Evolutionary conservation across 345 rosid species (phyloP), one percentile per base, ranked within the genome.

Genomic region (Rhodamnia rubescens): DNA sequence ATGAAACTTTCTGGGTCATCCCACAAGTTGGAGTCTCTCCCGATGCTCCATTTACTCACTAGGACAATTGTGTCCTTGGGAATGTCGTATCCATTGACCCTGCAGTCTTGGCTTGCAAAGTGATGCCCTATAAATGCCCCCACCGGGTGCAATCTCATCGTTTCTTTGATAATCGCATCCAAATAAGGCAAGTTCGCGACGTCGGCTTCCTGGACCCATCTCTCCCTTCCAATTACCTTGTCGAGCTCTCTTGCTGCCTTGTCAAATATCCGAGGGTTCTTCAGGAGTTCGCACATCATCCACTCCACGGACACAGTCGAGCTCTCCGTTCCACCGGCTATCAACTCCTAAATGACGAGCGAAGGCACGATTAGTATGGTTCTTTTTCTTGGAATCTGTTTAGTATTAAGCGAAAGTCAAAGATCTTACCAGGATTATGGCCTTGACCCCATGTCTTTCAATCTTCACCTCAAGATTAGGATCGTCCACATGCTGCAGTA

Each of bases 121-220:
- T 85, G 84, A 58, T 86, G 87, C 49, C 83, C 21, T 15, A 82
- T 80, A 8, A 85, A 53, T 0, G 89, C 55, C 6, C 54, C 80
- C 2, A 82, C 84, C 0, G 90, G 87, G 83, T 82, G 89, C 10
- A 87, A 84, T 11, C 93, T 26, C 11, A 92, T 61, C 69, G 90
- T 90, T 85, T 92, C 89, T 82, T 91, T 90, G 2, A 87, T 90
- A 3, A 85, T 14, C 11, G 90, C 89, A 24, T 88, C 88, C 1
- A 90, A 82, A 58, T 89, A 92, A 15, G 92, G 87, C 1, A 91
- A 82, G 11, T 85, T 87, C 0, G 82, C 47, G 7, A 90, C 87
- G 57, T 92, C 94, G 2, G 83, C 81, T 64, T 91, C 94, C 15
- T 74, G 78, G 75, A 91, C 89, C 64, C 88, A 44, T 83, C 90